Evolutionary conservation across 129 eudicot species (phyloP).

Genomic region (Escallonia herrerae): DNA sequence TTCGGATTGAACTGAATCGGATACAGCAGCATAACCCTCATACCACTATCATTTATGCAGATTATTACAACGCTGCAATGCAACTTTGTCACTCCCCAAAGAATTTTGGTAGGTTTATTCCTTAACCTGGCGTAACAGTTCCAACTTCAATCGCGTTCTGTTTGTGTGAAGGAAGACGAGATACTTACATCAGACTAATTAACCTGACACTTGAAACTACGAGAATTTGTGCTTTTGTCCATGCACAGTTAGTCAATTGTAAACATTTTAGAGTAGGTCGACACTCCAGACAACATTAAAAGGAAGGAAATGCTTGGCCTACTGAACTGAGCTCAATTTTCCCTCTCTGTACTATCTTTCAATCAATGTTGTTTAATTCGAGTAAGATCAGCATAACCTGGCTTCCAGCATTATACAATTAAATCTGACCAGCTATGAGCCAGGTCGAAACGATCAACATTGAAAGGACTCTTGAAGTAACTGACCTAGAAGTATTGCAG

Average conservation of each 20-base stretch:
- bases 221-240: neutral
- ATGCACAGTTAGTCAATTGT: too few relatives aligned
- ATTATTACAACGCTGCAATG: conserved; percentile 47
- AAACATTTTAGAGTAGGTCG: too few relatives aligned
- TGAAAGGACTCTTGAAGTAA: neutral
- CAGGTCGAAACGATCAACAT: too few relatives aligned
- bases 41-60: conserved; percentile 38
- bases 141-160: neutral
- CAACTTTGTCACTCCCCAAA: conserved; percentile 29
- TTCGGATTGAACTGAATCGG: conserved; percentile 21
- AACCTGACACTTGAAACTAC: neutral
- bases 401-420: too few relatives aligned
- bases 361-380: too few relatives aligned
- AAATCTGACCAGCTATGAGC: too few relatives aligned
- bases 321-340: too few relatives aligned
- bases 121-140: neutral
- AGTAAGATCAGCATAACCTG: too few relatives aligned
- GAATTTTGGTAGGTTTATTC: conserved; percentile 25
- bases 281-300: too few relatives aligned
- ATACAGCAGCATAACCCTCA: conserved; percentile 35
- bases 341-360: too few relatives aligned
- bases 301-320: too few relatives aligned
- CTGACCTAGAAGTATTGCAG: conserved; percentile 4
- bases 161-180: neutral
- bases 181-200: too few relatives aligned